Conservation (phyloP, 2,329 filamentous ascomycete species). For the Periconia macrospinosa region DNA sequence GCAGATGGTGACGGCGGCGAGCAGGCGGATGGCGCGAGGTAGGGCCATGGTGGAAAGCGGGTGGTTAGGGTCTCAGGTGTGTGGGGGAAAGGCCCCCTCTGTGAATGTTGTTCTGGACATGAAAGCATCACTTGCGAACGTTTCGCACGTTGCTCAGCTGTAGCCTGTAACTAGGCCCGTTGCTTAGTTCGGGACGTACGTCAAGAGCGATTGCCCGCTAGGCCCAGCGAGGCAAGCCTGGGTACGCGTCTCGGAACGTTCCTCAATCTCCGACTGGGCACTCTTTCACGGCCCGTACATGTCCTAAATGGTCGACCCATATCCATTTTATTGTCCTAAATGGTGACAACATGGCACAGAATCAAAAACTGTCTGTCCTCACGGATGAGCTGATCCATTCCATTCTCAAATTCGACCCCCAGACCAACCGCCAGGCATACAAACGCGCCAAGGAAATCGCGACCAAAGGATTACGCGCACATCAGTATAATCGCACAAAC, state of each 20-base stretch:
- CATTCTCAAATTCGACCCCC: slow-evolving; percentile 56
- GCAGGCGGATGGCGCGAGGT: slow-evolving; percentile 78
- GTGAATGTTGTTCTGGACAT: background rate
- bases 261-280: background rate
- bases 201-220: background rate
- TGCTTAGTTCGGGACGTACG: background rate
- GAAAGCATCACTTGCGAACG: background rate
- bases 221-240: background rate
- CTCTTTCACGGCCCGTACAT: too few species aligned
- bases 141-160: background rate
- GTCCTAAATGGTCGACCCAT: too few species aligned
- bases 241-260: background rate
- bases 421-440: slow-evolving; percentile 39
- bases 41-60: slow-evolving; percentile 68
- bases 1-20: slow-evolving; percentile 70
- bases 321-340: too few species aligned
- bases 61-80: background rate
- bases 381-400: slow-evolving; percentile 71
- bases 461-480: slow-evolving; percentile 42
- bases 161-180: background rate
- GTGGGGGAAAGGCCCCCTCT: background rate
- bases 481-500: slow-evolving; percentile 50
- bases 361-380: slow-evolving; percentile 64
- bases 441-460: slow-evolving; percentile 43
- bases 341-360: slow-evolving; percentile 64